These are phyloP conservation scores for Epichloe typhina DNA, from an alignment of 2,329 filamentous ascomycete species.

Conservation along the genomic window DNA sequence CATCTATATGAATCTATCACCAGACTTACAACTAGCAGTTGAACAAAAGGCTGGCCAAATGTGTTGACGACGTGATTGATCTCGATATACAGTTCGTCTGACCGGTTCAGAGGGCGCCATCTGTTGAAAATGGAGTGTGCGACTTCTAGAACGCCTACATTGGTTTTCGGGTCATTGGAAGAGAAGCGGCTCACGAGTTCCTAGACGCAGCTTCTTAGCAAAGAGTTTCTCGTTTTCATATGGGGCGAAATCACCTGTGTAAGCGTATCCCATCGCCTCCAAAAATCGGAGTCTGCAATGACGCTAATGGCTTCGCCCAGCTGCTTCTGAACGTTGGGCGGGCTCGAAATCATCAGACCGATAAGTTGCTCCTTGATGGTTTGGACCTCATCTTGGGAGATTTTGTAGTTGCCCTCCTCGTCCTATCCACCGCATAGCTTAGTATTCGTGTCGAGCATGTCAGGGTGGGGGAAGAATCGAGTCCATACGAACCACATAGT, in stretches of 20 bases:
- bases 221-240: background rate
- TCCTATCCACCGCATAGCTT: constrained; percentile 37
- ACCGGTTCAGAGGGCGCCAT: constrained; percentile 89
- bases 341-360: constrained; percentile 89
- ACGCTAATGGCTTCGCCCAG: constrained; percentile 93
- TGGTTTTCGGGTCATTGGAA: constrained; percentile 66
- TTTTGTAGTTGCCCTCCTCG: constrained; percentile 87
- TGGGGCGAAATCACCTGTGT: constrained; percentile 48
- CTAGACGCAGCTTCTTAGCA: constrained; percentile 23
- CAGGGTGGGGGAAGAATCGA: background rate
- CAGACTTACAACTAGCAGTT: constrained; percentile 54
- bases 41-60: constrained; percentile 74
- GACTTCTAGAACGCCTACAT: constrained; percentile 90
- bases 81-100: constrained; percentile 84
- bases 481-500: constrained; percentile 58
- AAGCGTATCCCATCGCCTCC: constrained; percentile 89
- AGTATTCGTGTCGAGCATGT: constrained; percentile 4
- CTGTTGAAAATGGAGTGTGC: constrained; percentile 96
- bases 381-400: constrained; percentile 66
- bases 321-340: constrained; percentile 77
- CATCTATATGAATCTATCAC: constrained; percentile 2
- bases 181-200: constrained; percentile 85
- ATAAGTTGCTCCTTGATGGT: constrained; percentile 94
- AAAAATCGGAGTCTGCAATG: constrained; percentile 97
- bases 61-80: constrained; percentile 88